Conservation (phyloP, 345 rosid genomes). For the Brassica incana region DNA sequence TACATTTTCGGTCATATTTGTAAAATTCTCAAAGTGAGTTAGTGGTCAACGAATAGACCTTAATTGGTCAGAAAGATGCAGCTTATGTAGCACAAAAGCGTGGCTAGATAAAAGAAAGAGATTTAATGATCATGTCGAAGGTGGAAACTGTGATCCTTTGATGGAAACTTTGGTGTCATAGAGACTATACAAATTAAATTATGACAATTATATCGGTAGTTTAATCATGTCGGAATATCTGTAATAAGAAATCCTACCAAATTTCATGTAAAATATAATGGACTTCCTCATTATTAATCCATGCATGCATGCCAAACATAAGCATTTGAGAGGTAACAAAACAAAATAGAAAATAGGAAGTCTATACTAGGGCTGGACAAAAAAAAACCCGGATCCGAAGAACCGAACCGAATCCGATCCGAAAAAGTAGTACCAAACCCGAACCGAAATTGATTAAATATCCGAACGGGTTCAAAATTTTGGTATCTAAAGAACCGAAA, state of each 20-base stretch:
- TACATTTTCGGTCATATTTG: not conserved
- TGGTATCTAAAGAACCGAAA: too few relatives aligned
- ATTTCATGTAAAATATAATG: constrained; percentile 24
- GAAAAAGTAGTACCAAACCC: too few relatives aligned
- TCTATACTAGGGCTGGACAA: not conserved
- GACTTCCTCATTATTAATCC: constrained; percentile 24
- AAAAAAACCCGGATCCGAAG: too few relatives aligned
- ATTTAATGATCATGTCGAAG: constrained; percentile 29
- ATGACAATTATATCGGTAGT: constrained; percentile 31
- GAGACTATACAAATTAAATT: constrained; percentile 12
- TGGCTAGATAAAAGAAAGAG: constrained; percentile 18
- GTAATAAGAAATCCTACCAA: constrained; percentile 24
- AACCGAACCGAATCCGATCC: too few relatives aligned
- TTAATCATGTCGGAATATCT: constrained; percentile 40
- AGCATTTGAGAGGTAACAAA: constrained; percentile 26
- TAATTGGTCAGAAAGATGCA: not conserved
- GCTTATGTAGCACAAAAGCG: constrained; percentile 17
- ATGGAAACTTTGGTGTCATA: constrained; percentile 11
- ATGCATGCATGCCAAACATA: constrained; percentile 41
- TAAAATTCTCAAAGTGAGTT: not conserved
- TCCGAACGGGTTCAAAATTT: too few relatives aligned
- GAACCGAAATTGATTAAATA: too few relatives aligned
- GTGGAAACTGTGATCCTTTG: constrained; percentile 14
- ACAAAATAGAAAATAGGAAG: constrained; percentile 2
- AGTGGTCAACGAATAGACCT: not conserved